Percentiles rank a stretch among this genome's conserved stretches.
These are phyloP conservation scores for Solidago caesia DNA, from an alignment of 129 eudicot genomes.

Conservation along the genomic window DNA sequence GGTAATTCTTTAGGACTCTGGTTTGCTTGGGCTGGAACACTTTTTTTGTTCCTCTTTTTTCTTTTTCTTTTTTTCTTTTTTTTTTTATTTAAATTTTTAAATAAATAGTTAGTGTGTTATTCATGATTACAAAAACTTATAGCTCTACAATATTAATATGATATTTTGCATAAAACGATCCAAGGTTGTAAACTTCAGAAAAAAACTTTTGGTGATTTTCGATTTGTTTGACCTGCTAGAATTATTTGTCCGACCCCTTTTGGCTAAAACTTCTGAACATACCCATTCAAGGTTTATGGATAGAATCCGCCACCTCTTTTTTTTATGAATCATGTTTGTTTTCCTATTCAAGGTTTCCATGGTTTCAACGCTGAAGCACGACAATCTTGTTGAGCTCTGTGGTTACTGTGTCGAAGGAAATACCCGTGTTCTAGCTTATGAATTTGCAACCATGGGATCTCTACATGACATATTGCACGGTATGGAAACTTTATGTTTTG, in stretches of 20 bases:
- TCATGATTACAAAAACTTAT: too few species aligned
- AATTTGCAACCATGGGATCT: constrained; percentile 88
- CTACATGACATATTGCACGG: constrained; percentile 82
- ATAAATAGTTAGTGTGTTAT: too few species aligned
- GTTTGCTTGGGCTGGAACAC: too few species aligned
- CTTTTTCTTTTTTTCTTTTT: too few species aligned
- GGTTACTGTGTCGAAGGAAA: constrained; percentile 80
- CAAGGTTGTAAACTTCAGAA: too few species aligned
- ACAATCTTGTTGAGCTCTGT: constrained; percentile 63
- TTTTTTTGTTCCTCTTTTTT: too few species aligned
- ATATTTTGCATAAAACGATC: too few species aligned
- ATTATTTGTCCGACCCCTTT: neutral
- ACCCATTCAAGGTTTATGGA: neutral
- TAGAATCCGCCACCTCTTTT: neutral
- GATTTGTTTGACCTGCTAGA: neutral
- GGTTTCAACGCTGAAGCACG: constrained; percentile 77
- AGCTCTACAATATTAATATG: too few species aligned
- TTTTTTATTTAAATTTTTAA: too few species aligned
- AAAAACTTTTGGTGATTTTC: neutral
- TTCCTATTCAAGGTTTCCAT: constrained; percentile 49
- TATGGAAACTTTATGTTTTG: constrained; percentile 6
- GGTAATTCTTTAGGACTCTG: too few species aligned
- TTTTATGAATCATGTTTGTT: neutral
- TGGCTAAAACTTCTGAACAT: neutral
- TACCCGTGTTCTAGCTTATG: constrained; percentile 71